Conservation (phyloP, 2,329 filamentous ascomycete species). For the Exophiala phaeomuriformis region DNA sequence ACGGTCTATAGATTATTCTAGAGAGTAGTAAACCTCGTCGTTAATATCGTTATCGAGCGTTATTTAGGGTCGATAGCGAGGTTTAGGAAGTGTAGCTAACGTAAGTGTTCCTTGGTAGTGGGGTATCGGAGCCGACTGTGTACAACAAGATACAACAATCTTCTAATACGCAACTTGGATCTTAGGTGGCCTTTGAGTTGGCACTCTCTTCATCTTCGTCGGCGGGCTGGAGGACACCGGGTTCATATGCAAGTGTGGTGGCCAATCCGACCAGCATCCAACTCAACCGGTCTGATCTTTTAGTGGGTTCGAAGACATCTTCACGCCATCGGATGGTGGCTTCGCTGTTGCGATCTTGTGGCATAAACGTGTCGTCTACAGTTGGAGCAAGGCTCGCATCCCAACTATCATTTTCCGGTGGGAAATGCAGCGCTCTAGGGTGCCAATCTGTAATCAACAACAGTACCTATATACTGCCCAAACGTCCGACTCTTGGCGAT, state of each 20-base stretch:
- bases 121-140: too few species aligned
- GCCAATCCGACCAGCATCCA: conserved; percentile 16
- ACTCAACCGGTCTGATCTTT: conserved; percentile 30
- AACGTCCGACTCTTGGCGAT: conserved; percentile 43
- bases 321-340: conserved; percentile 38
- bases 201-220: conserved; percentile 24
- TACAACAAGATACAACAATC: conserved; percentile 28
- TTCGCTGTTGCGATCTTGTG: not conserved
- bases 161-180: not conserved
- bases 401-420: conserved; percentile 49
- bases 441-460: conserved; percentile 53
- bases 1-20: too few species aligned
- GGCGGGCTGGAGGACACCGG: conserved; percentile 45
- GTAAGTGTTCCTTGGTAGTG: too few species aligned
- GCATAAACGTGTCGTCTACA: not conserved
- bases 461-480: conserved; percentile 49
- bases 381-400: conserved; percentile 30
- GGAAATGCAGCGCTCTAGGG: conserved; percentile 48
- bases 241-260: conserved; percentile 30
- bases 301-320: conserved; percentile 49
- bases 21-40: too few species aligned
- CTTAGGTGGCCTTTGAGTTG: not conserved
- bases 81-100: too few species aligned
- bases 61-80: too few species aligned
- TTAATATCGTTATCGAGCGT: too few species aligned